Conservation (phyloP, 2,329 filamentous ascomycete genomes). For the Reticulascus tulasneorum region DNA sequence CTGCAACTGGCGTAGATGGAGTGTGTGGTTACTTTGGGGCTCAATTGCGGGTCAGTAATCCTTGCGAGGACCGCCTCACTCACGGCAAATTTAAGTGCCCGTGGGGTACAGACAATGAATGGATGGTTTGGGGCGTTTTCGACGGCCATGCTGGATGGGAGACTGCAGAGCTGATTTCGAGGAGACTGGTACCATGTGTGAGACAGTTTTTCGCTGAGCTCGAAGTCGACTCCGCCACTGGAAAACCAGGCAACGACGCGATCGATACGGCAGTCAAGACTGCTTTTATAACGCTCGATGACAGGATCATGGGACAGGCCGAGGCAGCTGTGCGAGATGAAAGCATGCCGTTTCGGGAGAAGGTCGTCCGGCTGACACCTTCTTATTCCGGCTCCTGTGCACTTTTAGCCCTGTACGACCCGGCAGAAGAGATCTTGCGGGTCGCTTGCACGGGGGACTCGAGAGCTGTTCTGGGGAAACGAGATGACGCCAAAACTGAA, state of each 20-base stretch:
- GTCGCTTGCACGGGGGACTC: slow-evolving; percentile 67
- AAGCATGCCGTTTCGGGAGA: slow-evolving; percentile 17
- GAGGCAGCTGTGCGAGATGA: slow-evolving; percentile 24
- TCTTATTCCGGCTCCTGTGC: slow-evolving; percentile 56
- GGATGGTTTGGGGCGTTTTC: too few relatives aligned
- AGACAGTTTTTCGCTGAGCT: slow-evolving; percentile 30
- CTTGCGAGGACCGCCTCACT: too few relatives aligned
- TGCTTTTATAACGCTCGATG: slow-evolving; percentile 53
- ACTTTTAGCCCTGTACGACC: slow-evolving; percentile 59
- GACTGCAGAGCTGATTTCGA: slow-evolving; percentile 35
- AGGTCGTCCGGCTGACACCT: slow-evolving; percentile 23
- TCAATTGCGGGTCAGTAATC: too few relatives aligned
- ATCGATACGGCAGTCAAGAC: slow-evolving; percentile 54
- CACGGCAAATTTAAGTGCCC: too few relatives aligned
- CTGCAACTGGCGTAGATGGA: too few relatives aligned
- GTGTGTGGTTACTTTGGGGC: too few relatives aligned
- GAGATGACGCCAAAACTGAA: slow-evolving; percentile 30
- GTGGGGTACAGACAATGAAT: too few relatives aligned
- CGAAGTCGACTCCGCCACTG: slow-evolving; percentile 23
- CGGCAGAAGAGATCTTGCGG: slow-evolving; percentile 45
- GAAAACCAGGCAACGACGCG: slow-evolving; percentile 39
- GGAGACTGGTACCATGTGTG: slow-evolving; percentile 37
- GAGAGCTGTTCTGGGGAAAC: slow-evolving; percentile 56
- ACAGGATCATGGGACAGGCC: slow-evolving; percentile 45
- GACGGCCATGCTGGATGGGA: slow-evolving; percentile 47